Evolutionary conservation across 495 filamentous ascomycete genomes (phyloP).

Genomic region (Opeltia flavorubescens): DNA sequence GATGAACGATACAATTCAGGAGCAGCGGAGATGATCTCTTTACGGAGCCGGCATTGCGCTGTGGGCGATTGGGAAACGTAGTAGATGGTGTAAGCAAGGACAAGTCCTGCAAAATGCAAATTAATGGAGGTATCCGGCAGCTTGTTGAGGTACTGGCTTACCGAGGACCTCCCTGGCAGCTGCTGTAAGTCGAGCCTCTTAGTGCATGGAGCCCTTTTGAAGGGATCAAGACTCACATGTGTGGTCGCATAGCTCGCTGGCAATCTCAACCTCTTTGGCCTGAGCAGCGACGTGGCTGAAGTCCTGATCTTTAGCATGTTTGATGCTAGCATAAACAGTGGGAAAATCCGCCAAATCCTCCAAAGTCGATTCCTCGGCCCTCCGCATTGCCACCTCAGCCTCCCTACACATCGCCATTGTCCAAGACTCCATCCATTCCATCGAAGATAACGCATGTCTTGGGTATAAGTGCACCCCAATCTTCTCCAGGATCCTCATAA

Average conservation of each 20-base stretch:
- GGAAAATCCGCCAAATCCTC: not conserved
- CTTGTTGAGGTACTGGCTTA: no score
- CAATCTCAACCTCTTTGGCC: not conserved
- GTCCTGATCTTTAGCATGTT: not conserved
- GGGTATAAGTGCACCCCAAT: constrained; percentile 48
- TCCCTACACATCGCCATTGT: not conserved
- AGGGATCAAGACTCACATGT: not conserved
- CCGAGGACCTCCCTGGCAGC: constrained; percentile 62
- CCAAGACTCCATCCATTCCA: constrained; percentile 3
- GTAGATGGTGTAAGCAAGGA: constrained; percentile 56
- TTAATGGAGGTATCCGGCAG: no score
- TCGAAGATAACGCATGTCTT: constrained; percentile 18
- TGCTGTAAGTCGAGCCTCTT: constrained; percentile 52
- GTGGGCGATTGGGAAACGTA: constrained; percentile 44
- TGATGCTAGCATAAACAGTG: not conserved
- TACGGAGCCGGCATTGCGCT: constrained; percentile 42
- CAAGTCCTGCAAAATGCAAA: no score
- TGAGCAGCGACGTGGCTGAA: not conserved
- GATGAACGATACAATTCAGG: no score
- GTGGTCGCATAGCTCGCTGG: not conserved
- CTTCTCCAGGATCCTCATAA: constrained; percentile 33
- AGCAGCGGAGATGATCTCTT: constrained; percentile 39
- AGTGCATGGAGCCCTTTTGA: not conserved
- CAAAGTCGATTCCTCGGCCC: not conserved
- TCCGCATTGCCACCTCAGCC: constrained; percentile 3